Percentiles rank a stretch among this genome's conserved stretches.
Evolutionary conservation across 805 yeast species (phyloP).

Genomic region (Cyberlindnera subsufficiens): DNA sequence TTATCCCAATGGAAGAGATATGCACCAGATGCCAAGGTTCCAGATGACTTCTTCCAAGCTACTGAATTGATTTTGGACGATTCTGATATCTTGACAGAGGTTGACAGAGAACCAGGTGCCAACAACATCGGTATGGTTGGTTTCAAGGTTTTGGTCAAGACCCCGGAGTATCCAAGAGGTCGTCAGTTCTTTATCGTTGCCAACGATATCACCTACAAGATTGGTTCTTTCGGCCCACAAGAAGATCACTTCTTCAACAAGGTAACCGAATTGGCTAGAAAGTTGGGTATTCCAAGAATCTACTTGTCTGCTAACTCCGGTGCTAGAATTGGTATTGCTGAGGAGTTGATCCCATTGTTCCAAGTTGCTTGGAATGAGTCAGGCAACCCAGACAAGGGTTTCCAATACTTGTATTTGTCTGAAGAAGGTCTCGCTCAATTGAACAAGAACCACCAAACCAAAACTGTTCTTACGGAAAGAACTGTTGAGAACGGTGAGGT

Average conservation of each 20-base stretch:
- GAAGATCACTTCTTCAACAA: conserved; percentile 90
- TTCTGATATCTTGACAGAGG: conserved; percentile 71
- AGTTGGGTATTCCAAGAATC: conserved; percentile 89
- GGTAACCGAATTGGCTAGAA: conserved; percentile 88
- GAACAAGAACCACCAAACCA: conserved; percentile 52
- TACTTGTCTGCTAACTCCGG: conserved; percentile 98
- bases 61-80: conserved; percentile 85
- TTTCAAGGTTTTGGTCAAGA: conserved; percentile 82
- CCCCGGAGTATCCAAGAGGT: conserved; percentile 96
- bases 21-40: conserved; percentile 50
- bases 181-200: conserved; percentile 92
- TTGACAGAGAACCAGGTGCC: conserved; percentile 93
- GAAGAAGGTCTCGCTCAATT: conserved; percentile 55
- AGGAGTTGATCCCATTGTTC: conserved; percentile 83
- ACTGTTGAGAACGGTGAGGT: conserved; percentile 81
- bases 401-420: conserved; percentile 79
- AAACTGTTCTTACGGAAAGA: conserved; percentile 67
- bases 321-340: conserved; percentile 98
- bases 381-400: conserved; percentile 74
- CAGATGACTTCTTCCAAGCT: conserved; percentile 72
- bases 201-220: conserved; percentile 94
- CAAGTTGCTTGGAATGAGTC: conserved; percentile 91
- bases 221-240: conserved; percentile 97
- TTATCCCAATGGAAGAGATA: conserved; percentile 76
- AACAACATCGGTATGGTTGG: conserved; percentile 97